Evolutionary conservation across 2,329 filamentous ascomycete genomes (phyloP).

Genomic region (Exophiala sideris): DNA sequence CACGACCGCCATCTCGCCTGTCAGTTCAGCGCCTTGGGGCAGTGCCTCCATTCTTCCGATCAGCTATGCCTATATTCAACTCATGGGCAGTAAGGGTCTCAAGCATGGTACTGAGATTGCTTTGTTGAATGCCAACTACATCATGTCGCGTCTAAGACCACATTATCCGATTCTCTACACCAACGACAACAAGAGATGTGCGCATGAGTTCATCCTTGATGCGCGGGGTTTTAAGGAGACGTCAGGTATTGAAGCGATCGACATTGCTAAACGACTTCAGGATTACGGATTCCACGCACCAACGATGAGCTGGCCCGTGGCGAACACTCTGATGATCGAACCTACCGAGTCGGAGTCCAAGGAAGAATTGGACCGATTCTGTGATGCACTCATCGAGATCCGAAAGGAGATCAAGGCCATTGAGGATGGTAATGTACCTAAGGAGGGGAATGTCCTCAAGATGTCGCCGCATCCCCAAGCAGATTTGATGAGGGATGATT

Average conservation of each 20-base stretch:
- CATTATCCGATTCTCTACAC: conserved; percentile 94
- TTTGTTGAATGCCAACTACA: conserved; percentile 95
- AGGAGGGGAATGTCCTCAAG: conserved; percentile 79
- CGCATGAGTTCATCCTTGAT: conserved; percentile 96
- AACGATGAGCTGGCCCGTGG: conserved; percentile 94
- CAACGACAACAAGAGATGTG: conserved; percentile 81
- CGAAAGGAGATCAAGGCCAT: conserved; percentile 78
- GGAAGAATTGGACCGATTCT: conserved; percentile 88
- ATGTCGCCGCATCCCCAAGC: conserved; percentile 81
- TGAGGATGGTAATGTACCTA: conserved; percentile 73
- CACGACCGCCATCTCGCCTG: conserved; percentile 59
- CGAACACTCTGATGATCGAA: conserved; percentile 97
- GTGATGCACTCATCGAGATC: conserved; percentile 83
- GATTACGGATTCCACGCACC: conserved; percentile 97
- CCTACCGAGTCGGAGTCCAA: conserved; percentile 92
- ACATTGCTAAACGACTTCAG: conserved; percentile 93
- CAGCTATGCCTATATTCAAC: conserved; percentile 89
- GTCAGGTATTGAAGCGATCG: conserved; percentile 82
- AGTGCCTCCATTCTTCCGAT: conserved; percentile 91
- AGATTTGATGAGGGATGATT: conserved; percentile 72
- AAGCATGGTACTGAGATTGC: conserved; percentile 88
- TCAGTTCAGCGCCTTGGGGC: conserved; percentile 80
- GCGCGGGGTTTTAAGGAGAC: conserved; percentile 78
- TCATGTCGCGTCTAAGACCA: conserved; percentile 78
- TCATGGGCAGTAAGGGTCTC: conserved; percentile 82